A percentile compares a stretch with the other conserved stretches of the same genome.
phyloP scores from a whole-genome alignment of 2,329 filamentous ascomycete genomes.

The Trichoderma asperellum region DNA sequence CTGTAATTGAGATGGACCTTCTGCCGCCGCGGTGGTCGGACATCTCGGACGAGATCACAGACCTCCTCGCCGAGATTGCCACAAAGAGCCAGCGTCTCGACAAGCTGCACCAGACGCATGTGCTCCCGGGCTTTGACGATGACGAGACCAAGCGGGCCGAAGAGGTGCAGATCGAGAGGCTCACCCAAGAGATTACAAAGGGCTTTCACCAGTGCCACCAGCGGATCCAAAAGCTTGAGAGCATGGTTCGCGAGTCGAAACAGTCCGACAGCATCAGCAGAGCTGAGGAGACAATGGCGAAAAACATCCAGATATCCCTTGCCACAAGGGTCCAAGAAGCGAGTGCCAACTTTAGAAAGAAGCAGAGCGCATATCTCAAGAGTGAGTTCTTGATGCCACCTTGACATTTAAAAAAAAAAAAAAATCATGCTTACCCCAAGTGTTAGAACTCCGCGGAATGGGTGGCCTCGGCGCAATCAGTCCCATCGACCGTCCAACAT shows the following conservation, averaged over 20 bases:
- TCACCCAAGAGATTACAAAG: conserved; percentile 89
- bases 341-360: conserved; percentile 91
- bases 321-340: conserved; percentile 88
- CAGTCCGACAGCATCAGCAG: conserved; percentile 71
- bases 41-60: conserved; percentile 88
- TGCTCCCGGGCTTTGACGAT: conserved; percentile 94
- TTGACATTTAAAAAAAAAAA: background rate
- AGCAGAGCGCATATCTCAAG: conserved; percentile 94
- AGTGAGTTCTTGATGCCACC: conserved; percentile 58
- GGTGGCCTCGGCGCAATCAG: conserved; percentile 60
- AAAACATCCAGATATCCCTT: conserved; percentile 91
- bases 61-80: conserved; percentile 78
- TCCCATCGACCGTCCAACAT: conserved; percentile 55
- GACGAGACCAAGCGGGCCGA: conserved; percentile 86
- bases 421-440: conserved; percentile 11
- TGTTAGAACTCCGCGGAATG: conserved; percentile 72
- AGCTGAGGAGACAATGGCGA: conserved; percentile 93
- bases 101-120: conserved; percentile 94
- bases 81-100: conserved; percentile 84
- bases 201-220: conserved; percentile 89
- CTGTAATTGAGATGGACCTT: conserved; percentile 97
- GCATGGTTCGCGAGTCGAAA: conserved; percentile 81
- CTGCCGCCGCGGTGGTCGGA: conserved; percentile 95
- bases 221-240: conserved; percentile 84
- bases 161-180: conserved; percentile 83